Conservation (phyloP, 345 rosid genomes). For the Eucalyptus shirleyi region DNA sequence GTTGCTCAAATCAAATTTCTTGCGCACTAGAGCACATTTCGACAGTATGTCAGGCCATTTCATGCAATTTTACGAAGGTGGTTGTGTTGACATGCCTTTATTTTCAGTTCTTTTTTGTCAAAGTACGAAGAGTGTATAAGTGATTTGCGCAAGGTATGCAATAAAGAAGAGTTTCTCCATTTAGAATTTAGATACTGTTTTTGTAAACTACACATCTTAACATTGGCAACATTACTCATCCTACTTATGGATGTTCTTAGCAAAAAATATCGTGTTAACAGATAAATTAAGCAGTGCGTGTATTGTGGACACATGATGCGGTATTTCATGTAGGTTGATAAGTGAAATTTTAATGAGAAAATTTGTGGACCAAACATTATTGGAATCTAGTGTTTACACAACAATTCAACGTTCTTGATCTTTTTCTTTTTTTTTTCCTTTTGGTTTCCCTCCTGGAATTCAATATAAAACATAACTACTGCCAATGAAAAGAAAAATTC, state of each 20-base stretch:
- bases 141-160: rapidly evolving
- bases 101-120: background rate
- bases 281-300: rapidly evolving
- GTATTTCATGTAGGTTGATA: background rate
- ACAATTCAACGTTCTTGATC: background rate
- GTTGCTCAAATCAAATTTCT: background rate
- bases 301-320: background rate
- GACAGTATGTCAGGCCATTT: no score
- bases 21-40: no score
- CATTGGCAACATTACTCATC: background rate
- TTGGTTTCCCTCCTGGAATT: background rate
- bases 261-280: background rate
- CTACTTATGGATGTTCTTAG: background rate
- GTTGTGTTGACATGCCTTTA: background rate
- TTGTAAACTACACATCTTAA: background rate
- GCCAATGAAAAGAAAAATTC: background rate
- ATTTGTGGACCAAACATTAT: background rate
- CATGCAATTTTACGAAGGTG: background rate
- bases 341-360: background rate
- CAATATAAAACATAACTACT: background rate
- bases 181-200: background rate
- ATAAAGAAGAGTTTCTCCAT: background rate
- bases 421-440: background rate
- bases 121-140: no score
- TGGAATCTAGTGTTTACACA: background rate